Conservation (phyloP, 441 rosid genomes). For the Mallotus japonicus region DNA sequence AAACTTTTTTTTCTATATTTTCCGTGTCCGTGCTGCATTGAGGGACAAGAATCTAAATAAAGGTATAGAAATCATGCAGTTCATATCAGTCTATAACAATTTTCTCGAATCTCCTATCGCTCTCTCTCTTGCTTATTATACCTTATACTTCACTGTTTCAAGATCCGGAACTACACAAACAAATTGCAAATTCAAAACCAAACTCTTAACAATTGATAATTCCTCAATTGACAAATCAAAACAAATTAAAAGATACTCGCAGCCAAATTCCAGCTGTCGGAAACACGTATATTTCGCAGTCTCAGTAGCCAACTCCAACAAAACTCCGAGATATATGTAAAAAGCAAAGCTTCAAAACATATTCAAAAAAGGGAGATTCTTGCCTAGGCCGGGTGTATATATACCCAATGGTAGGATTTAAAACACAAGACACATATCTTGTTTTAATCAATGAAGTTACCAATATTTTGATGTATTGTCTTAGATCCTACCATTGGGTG, state of each 20-base stretch:
- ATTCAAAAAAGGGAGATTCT: too few relatives aligned
- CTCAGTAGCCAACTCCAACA: conserved; percentile 60
- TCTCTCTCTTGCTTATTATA: conserved; percentile 49
- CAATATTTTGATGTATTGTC: too few relatives aligned
- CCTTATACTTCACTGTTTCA: conserved; percentile 65
- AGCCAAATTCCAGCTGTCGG: conserved; percentile 55
- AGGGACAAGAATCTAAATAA: not conserved
- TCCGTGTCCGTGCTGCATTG: not conserved
- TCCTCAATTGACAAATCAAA: not conserved
- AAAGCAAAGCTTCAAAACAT: not conserved
- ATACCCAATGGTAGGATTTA: too few relatives aligned
- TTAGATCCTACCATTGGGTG: too few relatives aligned
- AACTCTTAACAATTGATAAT: not conserved
- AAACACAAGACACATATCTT: too few relatives aligned
- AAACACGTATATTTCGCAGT: conserved; percentile 56
- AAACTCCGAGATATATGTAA: conserved; percentile 37
- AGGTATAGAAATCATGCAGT: not conserved
- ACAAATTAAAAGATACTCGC: not conserved
- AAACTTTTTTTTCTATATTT: too few relatives aligned
- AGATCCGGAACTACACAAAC: conserved; percentile 67
- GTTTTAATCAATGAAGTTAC: too few relatives aligned
- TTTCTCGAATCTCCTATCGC: conserved; percentile 73
- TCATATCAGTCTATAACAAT: conserved; percentile 9
- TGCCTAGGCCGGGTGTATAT: too few relatives aligned
- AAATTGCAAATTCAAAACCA: not conserved